phyloP scores from a whole-genome alignment of 139 green algal genomes.

The Chlamydomonas sp. region DNA sequence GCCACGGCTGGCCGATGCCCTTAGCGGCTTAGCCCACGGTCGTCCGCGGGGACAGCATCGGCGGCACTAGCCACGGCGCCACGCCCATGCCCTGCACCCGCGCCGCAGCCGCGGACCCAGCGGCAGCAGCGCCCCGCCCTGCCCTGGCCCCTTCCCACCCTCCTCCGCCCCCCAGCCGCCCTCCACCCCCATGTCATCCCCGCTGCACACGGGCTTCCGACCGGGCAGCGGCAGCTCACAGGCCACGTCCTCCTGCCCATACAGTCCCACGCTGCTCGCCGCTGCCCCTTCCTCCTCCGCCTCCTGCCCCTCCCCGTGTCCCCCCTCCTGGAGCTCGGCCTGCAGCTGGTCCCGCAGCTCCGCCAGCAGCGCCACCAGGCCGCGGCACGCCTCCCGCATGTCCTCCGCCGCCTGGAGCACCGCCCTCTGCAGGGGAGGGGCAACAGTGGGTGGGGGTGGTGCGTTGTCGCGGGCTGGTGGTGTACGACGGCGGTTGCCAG shows the following conservation, averaged over 20 bases:
- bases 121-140: neutral
- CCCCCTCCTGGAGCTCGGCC: neutral
- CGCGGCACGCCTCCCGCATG: slow-evolving; percentile 50
- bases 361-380: slow-evolving; percentile 51
- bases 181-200: neutral
- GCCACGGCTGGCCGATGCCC: too few species aligned
- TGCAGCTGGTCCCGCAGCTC: slow-evolving; percentile 20
- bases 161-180: neutral
- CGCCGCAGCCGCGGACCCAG: slow-evolving; percentile 3
- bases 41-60: slow-evolving; percentile 13
- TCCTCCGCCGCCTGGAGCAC: slow-evolving; percentile 21
- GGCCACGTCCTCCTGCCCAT: neutral
- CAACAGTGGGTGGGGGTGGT: neutral
- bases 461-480: neutral
- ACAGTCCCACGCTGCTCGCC: neutral
- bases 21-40: too few species aligned
- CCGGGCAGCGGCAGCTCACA: slow-evolving; percentile 6
- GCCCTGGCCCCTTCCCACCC: neutral
- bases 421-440: slow-evolving; percentile 18
- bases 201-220: neutral
- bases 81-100: neutral
- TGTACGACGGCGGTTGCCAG: neutral
- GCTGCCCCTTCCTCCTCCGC: neutral
- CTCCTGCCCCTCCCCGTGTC: neutral
- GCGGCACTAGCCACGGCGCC: slow-evolving; percentile 13